phyloP scores from a whole-genome alignment of 192 early-diverging fungal species.

The Coemansia sp. region DNA sequence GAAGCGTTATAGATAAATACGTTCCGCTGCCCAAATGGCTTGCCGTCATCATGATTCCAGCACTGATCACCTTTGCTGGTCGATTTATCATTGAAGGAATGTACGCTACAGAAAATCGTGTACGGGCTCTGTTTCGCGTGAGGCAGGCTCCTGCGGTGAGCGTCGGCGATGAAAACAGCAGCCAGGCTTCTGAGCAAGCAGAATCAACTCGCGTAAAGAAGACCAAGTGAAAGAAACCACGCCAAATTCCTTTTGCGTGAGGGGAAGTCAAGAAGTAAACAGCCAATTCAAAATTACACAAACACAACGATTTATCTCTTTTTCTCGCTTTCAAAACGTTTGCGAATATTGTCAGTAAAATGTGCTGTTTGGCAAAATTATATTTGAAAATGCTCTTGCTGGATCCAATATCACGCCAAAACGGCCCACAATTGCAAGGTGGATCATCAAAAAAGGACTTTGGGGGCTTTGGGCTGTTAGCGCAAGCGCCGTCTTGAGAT shows the following conservation, averaged over 20 bases:
- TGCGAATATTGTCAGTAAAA: no score
- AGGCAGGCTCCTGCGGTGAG: background rate
- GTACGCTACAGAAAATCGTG: conserved; percentile 28
- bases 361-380: background rate
- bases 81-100: conserved; percentile 44
- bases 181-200: background rate
- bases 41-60: conserved; percentile 41
- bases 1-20: conserved; percentile 19
- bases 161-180: background rate
- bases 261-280: no score
- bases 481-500: background rate
- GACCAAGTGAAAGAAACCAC: background rate
- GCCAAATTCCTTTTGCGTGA: background rate
- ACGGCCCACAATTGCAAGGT: background rate
- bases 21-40: conserved; percentile 51
- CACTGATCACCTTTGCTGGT: conserved; percentile 31
- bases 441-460: background rate
- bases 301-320: no score
- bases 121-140: conserved; percentile 2
- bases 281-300: no score
- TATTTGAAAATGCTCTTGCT: background rate
- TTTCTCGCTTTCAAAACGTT: no score
- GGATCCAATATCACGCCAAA: background rate
- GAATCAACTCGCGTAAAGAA: background rate
- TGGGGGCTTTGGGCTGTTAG: background rate